Base-by-base conservation (phyloP, 2,329 filamentous ascomycete genomes). In the Phialocephala subalpina region DNA sequence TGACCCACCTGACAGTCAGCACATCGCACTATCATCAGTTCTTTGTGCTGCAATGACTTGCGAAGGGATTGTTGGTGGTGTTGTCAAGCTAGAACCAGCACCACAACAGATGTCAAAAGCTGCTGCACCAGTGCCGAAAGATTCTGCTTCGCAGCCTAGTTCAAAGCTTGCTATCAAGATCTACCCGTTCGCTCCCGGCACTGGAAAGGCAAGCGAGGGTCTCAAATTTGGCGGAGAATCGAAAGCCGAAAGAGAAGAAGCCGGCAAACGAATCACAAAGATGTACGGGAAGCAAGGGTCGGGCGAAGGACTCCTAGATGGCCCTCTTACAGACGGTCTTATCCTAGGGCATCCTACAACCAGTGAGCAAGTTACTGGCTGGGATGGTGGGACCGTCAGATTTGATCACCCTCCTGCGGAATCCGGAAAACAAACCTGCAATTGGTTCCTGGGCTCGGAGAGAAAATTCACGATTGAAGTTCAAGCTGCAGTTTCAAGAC, bases 221-320 rank as follows among this genome's bases (percentile, higher is more conserved):
- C 83, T 97, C 25, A 93, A 89, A 73, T 97, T 98, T 75, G 95
- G 95, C 4, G 93, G 94, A 16, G 93, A 97, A 72, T 92, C 93
- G 0, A 92, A 93, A 72, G 87, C 91, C 6, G 92, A 96, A 71
- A 90, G 90, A 60, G 93, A 97, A 74, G 93, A 94, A 71, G 88
- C 89, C 2, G 82, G 87, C 16, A 90, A 91, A 74, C 87, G 87
- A 52, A 89, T 97, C 67, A 87, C 88, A 68, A 85, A 89, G 12
- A 86, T 93, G 2, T 96, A 96, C 72, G 86, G 88, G 22, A 84
- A 83, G 35, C 76, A 82, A 35, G 85, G 82, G 42, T 82, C 77
- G 11, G 76, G 81, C 0, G 86, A 86, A 25, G 88, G 91, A 1
- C 78, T 98, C 20, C 81, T 98, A 1, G 87, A 92, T 63, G 96